Evolutionary conservation across 257 asterid genomes (phyloP), one percentile per base, ranked within the genome.

Genomic region (Ballota nigra): DNA sequence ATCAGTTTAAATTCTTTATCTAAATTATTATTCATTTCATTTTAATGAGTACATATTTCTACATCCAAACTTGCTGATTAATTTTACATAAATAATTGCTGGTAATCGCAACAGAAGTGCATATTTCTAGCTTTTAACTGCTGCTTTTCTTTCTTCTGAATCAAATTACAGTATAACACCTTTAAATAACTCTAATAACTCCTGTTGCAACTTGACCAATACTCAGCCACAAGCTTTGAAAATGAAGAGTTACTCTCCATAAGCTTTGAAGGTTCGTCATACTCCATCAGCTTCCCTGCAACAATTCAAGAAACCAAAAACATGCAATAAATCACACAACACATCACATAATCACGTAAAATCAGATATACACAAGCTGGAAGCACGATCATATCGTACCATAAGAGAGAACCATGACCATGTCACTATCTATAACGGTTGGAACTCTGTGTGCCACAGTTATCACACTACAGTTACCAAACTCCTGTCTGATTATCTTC

Each of bases 391-490:
- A 15, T 18, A n/a, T 18, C 80, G 0, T 85, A 87, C 97, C 97
- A 34, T 83, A 86, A 66, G 92, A 85, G 63, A 92, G 83, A 65
- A 86, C 87, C 85, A 89, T 69, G 73, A 92, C 96, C 97, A 86
- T 89, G 40, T 86, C 88, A 72, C 96, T 87, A 77, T 92, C 97
- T 45, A 89, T 74, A 13, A 92, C 97, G 3, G 96, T 92, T 33
- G 97, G 97, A 71, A 92, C 91, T 72, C 97, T 79, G 58, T 92
- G 97, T 41, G 97, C 97, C 60, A 86, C 93, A 0, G 93, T 89
- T 53, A 92, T 72, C 0, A 92, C 96, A 0, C 90, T 89, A 60
- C 96, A 83, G 15, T 83, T 70, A 0, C 81, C 83, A 77, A 92
- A 92, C 68, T 92, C 93, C 72, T 83, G 79, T 57, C 97, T 84